Base-by-base conservation (phyloP, 805 yeast species). In the Monosporozyma siamensis region DNA sequence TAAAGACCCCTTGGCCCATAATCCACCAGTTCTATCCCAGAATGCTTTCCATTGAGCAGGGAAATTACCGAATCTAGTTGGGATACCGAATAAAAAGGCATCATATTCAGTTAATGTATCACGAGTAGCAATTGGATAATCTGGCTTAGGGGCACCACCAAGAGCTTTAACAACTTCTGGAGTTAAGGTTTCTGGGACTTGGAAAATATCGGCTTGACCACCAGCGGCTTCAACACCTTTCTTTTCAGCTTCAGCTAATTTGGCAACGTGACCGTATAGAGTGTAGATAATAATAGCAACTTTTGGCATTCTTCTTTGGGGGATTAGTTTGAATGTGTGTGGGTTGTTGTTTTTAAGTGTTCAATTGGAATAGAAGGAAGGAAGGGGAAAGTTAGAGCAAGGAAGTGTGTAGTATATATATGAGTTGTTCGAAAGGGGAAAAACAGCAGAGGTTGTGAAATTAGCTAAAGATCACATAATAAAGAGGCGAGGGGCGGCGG, bases 41-140 rank as follows among this genome's bases (percentile, higher is more conserved):
- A 82, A 85, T 15, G 82, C 68, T 63, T 73, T 74, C 72, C 80
- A 74, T 64, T 86, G 94, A 39, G 86, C 82, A 43, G 95, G 90
- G 65, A 72, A 65, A 61, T 72, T 75, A 65, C 95, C 96, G 60
- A 67, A 87, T 66, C 95, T 78, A 43, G 95, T 82, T 55, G 95
- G 94, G 53, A 83, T 63, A 59, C 95, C 96, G 54, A 87, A 83
- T 50, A 88, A 51, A 68, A 82, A 77, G 38, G 89, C 95, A 58
- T 88, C 95, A 69, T 80, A 82, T 49, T 71, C 66, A 3, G 65
- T 58, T 51, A 87, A 69, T 15, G 77, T 72, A 17, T 75, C 82
- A 8, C 63, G 53, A 12, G 82, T 70, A 40, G 85, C 85, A 55
- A 75, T 67, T 51, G 92, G 89, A 48, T 68, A 67, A 44, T 71